A percentile compares a stretch with the other conserved stretches of the same genome.
These are phyloP conservation scores for Pseudocohnilembus persalinus DNA, from an alignment of 169 alveolate genomes.

Conservation along the genomic window DNA sequence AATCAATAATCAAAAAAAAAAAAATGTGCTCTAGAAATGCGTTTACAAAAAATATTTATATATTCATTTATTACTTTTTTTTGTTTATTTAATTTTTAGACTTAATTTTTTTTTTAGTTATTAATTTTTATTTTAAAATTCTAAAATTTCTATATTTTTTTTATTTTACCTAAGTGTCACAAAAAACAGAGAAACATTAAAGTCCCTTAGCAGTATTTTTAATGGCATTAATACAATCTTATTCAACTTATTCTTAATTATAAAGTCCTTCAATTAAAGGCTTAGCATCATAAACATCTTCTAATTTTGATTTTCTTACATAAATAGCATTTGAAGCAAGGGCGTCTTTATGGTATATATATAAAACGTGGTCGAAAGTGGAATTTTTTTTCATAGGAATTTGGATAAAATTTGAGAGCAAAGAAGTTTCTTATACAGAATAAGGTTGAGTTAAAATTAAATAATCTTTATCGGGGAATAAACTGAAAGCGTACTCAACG, in stretches of 20 bases:
- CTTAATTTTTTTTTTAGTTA: too few species aligned
- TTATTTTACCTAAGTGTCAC: conserved; percentile 39
- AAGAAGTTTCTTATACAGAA: conserved; percentile 79
- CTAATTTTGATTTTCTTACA: conserved; percentile 28
- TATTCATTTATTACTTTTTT: too few species aligned
- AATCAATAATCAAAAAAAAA: neutral
- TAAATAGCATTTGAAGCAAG: conserved; percentile 43
- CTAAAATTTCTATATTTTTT: too few species aligned
- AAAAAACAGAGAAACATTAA: conserved; percentile 61
- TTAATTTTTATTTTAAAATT: too few species aligned
- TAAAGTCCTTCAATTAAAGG: conserved; percentile 60
- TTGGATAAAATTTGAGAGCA: conserved; percentile 70
- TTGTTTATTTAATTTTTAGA: too few species aligned
- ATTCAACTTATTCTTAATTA: conserved; percentile 53
- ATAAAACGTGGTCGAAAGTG: conserved; percentile 83
- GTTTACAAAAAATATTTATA: too few species aligned
- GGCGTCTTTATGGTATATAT: conserved; percentile 83
- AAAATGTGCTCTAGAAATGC: neutral
- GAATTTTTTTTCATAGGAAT: conserved; percentile 72
- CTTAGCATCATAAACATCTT: conserved; percentile 45
- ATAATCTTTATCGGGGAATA: conserved; percentile 88
- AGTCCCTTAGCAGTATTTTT: conserved; percentile 56
- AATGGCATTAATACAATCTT: conserved; percentile 59
- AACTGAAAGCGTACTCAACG: conserved; percentile 82
- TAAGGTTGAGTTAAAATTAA: conserved; percentile 88